These are phyloP conservation scores for Fusarium sp. DNA, from an alignment of 2,329 filamentous ascomycete genomes.

Conservation along the genomic window DNA sequence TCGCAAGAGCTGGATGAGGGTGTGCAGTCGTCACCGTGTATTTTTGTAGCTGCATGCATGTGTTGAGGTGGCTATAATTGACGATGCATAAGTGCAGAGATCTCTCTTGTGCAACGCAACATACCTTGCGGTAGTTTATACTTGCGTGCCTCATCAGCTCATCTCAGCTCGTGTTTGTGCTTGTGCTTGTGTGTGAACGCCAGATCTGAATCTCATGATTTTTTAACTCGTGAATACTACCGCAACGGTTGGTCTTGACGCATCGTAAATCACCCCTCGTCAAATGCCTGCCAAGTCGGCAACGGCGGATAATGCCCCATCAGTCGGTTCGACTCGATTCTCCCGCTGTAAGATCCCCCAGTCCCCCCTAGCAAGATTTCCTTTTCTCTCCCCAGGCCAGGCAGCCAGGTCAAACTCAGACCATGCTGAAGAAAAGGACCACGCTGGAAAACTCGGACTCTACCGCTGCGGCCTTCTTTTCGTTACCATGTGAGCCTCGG, in stretches of 20 bases:
- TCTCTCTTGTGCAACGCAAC: not conserved
- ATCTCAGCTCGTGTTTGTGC: not conserved
- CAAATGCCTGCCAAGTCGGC: conserved; percentile 31
- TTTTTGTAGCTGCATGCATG: too few relatives aligned
- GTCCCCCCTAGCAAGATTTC: not conserved
- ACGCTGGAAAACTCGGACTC: not conserved
- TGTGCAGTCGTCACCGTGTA: conserved; percentile 6
- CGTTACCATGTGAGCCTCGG: conserved; percentile 38
- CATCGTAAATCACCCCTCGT: not conserved
- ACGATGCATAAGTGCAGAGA: conserved; percentile 2
- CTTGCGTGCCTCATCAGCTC: not conserved
- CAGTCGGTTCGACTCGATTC: conserved; percentile 11
- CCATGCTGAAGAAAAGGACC: too few relatives aligned
- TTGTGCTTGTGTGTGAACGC: not conserved
- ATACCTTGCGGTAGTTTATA: not conserved
- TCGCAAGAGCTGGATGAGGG: not conserved
- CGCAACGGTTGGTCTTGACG: not conserved
- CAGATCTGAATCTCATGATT: conserved; percentile 1
- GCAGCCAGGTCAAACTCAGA: too few relatives aligned
- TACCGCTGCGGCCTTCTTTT: conserved; percentile 1
- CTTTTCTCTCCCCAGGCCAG: not conserved
- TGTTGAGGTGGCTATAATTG: not conserved
- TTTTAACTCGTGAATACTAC: not conserved
- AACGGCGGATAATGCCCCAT: conserved; percentile 26
- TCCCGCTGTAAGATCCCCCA: not conserved